Evolutionary conservation across 2,329 filamentous ascomycete genomes (phyloP).

Genomic region (Apiospora aurea): DNA sequence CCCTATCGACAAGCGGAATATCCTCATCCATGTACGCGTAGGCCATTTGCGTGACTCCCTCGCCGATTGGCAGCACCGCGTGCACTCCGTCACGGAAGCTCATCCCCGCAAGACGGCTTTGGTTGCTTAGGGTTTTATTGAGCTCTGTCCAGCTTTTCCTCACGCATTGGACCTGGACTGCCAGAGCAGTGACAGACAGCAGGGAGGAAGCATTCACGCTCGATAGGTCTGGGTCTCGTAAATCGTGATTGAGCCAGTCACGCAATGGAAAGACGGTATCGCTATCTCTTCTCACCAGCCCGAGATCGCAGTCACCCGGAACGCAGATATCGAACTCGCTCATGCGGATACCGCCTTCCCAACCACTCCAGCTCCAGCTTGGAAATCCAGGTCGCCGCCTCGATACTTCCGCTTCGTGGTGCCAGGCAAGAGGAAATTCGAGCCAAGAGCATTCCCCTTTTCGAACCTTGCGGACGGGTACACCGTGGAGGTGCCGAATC

Average conservation of each 20-base stretch:
- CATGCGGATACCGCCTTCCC: slow-evolving; percentile 12
- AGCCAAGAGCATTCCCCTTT: neutral
- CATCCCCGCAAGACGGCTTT: slow-evolving; percentile 5
- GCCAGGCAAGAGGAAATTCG: neutral
- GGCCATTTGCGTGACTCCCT: slow-evolving; percentile 4
- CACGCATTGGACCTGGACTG: neutral
- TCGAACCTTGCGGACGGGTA: neutral
- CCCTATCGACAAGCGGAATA: neutral
- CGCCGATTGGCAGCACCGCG: neutral
- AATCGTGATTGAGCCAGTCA: neutral
- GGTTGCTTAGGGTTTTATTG: neutral
- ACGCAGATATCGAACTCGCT: neutral
- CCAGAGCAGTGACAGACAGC: neutral
- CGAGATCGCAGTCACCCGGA: neutral
- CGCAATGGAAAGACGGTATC: neutral
- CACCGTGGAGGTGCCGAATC: neutral
- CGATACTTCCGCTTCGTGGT: neutral
- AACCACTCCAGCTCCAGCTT: slow-evolving; percentile 18
- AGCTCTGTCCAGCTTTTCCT: neutral
- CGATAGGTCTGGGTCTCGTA: neutral
- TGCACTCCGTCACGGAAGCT: neutral
- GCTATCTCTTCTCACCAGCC: neutral
- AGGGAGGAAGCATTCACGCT: neutral
- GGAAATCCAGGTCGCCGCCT: neutral
- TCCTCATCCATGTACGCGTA: slow-evolving; percentile 6